phyloP scores from a whole-genome alignment of 2,329 filamentous ascomycete species.

The Trichoderma sp. region DNA sequence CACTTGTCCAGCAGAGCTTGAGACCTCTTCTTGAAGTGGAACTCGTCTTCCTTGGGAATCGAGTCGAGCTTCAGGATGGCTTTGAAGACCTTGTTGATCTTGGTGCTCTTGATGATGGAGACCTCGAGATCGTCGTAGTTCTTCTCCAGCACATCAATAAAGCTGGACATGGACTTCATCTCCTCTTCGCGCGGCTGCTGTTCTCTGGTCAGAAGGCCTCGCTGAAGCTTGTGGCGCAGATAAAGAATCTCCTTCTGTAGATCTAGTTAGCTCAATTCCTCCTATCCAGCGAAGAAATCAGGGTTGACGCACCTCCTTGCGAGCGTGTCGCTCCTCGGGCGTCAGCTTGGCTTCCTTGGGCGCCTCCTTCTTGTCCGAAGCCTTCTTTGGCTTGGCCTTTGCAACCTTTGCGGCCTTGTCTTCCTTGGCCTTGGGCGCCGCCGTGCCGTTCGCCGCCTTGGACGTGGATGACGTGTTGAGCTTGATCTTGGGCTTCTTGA shows the following conservation, averaged over 20 bases:
- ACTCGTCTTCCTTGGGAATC: conserved; percentile 88
- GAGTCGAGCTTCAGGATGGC: conserved; percentile 84
- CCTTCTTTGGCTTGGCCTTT: conserved; percentile 62
- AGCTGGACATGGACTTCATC: conserved; percentile 77
- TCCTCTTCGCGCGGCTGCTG: conserved; percentile 83
- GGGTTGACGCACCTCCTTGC: conserved; percentile 57
- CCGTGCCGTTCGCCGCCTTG: conserved; percentile 67
- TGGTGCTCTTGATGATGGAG: conserved; percentile 84
- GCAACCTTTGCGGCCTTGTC: conserved; percentile 55
- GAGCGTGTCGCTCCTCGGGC: conserved; percentile 58
- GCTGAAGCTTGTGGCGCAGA: conserved; percentile 90
- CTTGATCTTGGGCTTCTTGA: conserved; percentile 70
- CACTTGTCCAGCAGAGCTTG: conserved; percentile 80
- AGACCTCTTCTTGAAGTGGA: conserved; percentile 83
- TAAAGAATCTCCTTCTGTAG: conserved; percentile 78
- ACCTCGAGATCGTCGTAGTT: conserved; percentile 78
- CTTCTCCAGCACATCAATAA: conserved; percentile 81
- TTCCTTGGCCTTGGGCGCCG: conserved; percentile 58
- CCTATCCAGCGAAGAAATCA: neutral
- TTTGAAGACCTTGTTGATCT: conserved; percentile 98
- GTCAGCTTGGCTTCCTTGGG: conserved; percentile 61
- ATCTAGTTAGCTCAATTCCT: conserved; percentile 39
- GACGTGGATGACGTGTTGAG: conserved; percentile 66
- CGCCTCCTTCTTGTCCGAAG: conserved; percentile 59
- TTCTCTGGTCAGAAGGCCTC: conserved; percentile 85